phyloP scores from a whole-genome alignment of 352 stramenopile genomes.

The Globisporangium alternatum region DNA sequence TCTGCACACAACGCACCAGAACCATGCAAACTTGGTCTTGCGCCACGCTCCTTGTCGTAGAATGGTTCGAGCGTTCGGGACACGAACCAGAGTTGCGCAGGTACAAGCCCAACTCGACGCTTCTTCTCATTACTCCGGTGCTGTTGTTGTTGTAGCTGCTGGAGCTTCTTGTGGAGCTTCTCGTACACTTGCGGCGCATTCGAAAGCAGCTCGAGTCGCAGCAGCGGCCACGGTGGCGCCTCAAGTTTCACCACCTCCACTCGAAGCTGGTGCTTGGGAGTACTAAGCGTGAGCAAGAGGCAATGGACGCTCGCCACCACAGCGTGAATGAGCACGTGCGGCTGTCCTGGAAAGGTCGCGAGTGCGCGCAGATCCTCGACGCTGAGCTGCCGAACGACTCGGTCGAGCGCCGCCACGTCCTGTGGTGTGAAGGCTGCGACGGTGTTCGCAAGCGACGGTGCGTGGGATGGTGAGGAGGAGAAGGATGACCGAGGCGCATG shows the following conservation, averaged over 20 bases:
- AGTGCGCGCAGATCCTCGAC: constrained; percentile 43
- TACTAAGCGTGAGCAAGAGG: constrained; percentile 39
- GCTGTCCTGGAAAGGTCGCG: constrained; percentile 35
- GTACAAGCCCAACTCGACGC: constrained; percentile 17
- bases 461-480: not conserved
- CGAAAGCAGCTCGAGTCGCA: constrained; percentile 51
- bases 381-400: constrained; percentile 28
- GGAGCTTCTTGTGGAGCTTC: constrained; percentile 41
- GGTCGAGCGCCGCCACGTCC: constrained; percentile 17
- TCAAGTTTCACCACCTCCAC: constrained; percentile 14
- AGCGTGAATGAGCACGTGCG: constrained; percentile 39
- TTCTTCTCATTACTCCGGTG: constrained; percentile 2
- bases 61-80: constrained; percentile 26
- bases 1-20: not conserved
- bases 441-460: not conserved
- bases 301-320: constrained; percentile 35
- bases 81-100: constrained; percentile 39
- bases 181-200: constrained; percentile 26
- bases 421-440: not conserved
- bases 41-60: constrained; percentile 1
- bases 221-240: constrained; percentile 43
- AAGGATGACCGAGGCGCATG: not conserved
- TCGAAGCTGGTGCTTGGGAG: constrained; percentile 15
- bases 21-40: not conserved
- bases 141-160: constrained; percentile 24